Base-by-base conservation (phyloP, 1,139 yeast species). In the Yarrowia galli region DNA sequence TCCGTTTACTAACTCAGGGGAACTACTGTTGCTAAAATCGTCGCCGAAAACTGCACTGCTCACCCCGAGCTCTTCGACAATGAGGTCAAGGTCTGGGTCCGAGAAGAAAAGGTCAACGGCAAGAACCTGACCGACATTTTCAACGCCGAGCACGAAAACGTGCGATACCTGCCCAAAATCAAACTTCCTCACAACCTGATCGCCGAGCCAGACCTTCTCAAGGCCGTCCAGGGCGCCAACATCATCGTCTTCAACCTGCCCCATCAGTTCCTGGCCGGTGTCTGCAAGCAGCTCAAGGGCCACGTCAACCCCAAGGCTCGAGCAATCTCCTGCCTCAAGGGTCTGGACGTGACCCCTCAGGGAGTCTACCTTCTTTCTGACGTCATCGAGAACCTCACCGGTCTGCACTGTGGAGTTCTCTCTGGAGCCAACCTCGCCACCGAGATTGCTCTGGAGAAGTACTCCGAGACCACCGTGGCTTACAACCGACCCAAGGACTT, bases 371-470 rank as follows among this genome's bases (percentile, higher is more conserved):
- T 93, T 74, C 84, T 92, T 72, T 87, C 96, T 43, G 87, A 87
- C 72, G 87, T 86, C 74, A 89, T 93, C 74, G 85, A 89, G 69
- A 88, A 89, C 72, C 84, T 86, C 71, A 85, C 93, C 75, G 92
- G 93, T 60, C 85, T 93, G 73, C 87, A 89, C 79, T 93, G 98
- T 81, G 98, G 98, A 78, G 97, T 92, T 23, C 83, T 93, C 69
- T 89, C 96, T 1, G 98, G 98, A 70, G 98, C 98, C 69, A 93
- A 93, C 80, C 84, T 93, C 73, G 98, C 98, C 69, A 89, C 92
- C 67, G 98, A 93, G 81, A 97, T 93, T 69, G 98, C 98, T 71
- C 85, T 84, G 78, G 91, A 90, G 78, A 90, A 90, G 79, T 93
- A 95, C 92, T 90, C 96, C 48, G 98, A 93, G 81, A 92, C 98